A percentile compares a stretch with the other conserved stretches of the same genome.
Evolutionary conservation across 164 flowering plant species (phyloP).

Genomic region (Macadamia integrifolia): DNA sequence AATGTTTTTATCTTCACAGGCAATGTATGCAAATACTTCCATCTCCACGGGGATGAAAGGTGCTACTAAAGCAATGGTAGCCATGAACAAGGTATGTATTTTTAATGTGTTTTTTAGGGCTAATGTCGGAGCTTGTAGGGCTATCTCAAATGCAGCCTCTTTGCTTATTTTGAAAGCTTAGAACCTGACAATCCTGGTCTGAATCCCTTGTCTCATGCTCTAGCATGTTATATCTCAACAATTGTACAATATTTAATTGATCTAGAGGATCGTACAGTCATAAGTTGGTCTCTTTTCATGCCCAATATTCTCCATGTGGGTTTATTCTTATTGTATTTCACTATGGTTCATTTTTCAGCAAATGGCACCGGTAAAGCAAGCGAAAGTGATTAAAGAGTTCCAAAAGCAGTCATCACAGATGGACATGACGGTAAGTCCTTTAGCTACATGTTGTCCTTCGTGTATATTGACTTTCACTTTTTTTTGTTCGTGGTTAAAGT

Average conservation of each 20-base stretch:
- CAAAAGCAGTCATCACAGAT: slow-evolving; percentile 84
- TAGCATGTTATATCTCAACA: too few species aligned
- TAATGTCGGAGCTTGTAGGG: background rate
- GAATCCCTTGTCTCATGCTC: too few species aligned
- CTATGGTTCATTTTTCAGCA: slow-evolving; percentile 39
- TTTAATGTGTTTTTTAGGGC: background rate
- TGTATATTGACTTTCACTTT: background rate
- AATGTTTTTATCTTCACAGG: slow-evolving; percentile 32
- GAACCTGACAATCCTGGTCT: too few species aligned
- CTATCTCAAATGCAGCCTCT: background rate
- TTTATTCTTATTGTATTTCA: background rate
- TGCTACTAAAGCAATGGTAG: slow-evolving; percentile 88
- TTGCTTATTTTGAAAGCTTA: background rate
- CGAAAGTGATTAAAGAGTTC: slow-evolving; percentile 69
- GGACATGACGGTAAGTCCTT: slow-evolving; percentile 77
- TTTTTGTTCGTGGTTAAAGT: too few species aligned
- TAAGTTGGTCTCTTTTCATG: background rate
- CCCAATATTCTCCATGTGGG: background rate
- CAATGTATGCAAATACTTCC: slow-evolving; percentile 84
- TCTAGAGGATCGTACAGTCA: background rate
- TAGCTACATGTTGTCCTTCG: background rate
- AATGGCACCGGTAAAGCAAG: slow-evolving; percentile 81
- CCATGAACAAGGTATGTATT: slow-evolving; percentile 79
- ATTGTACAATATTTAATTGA: too few species aligned
- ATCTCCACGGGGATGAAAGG: slow-evolving; percentile 91